A percentile compares a stretch with the other conserved stretches of the same genome.
Conservation (phyloP, 495 filamentous ascomycete species). For the Tuber magnatum region DNA sequence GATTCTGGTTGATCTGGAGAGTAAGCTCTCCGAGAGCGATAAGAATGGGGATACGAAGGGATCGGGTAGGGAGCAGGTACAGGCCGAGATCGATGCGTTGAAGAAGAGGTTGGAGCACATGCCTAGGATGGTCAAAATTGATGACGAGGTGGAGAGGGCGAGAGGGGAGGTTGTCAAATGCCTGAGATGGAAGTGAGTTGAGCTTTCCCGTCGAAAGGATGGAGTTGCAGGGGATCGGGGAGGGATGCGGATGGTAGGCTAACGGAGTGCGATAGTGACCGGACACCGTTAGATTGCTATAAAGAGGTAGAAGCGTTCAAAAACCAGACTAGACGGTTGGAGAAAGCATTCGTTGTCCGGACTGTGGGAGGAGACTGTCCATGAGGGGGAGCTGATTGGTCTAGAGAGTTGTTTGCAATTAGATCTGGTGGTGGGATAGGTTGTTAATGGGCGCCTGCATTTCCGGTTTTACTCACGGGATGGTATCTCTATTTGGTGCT, state of each 20-base stretch:
- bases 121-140: slow-evolving; percentile 60
- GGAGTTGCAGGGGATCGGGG: neutral
- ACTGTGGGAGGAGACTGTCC: slow-evolving; percentile 52
- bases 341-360: slow-evolving; percentile 79
- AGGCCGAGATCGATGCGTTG: slow-evolving; percentile 67
- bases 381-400: neutral
- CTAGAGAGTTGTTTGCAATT: neutral
- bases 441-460: neutral
- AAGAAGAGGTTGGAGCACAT: slow-evolving; percentile 64
- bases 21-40: slow-evolving; percentile 50
- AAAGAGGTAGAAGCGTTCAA: slow-evolving; percentile 86
- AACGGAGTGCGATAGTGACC: slow-evolving; percentile 47
- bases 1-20: slow-evolving; percentile 57
- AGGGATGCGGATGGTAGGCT: neutral
- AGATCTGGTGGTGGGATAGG: neutral
- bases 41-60: slow-evolving; percentile 20
- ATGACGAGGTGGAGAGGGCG: slow-evolving; percentile 63
- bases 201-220: neutral
- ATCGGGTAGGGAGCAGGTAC: slow-evolving; percentile 43
- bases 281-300: slow-evolving; percentile 91
- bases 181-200: slow-evolving; percentile 57
- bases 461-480: neutral
- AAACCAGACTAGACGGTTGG: slow-evolving; percentile 72
- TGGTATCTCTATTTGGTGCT: neutral
- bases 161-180: slow-evolving; percentile 72